phyloP scores from a whole-genome alignment of 805 yeast genomes.

The Metschnikowia colocasiae region DNA sequence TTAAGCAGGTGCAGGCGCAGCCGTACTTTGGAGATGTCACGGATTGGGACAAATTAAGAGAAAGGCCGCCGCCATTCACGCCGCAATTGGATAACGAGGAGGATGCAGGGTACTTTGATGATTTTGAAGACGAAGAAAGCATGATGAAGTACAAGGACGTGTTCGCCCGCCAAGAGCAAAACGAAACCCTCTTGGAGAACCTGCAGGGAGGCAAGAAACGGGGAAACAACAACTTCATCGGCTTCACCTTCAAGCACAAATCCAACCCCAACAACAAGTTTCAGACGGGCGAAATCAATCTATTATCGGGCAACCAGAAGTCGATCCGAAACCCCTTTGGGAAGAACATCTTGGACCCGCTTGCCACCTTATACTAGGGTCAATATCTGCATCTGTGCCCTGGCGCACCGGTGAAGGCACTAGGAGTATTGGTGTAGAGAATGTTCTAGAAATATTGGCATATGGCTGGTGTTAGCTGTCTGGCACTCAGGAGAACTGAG shows the following conservation, averaged over 20 bases:
- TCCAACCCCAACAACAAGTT: slow-evolving; percentile 51
- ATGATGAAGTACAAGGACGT: slow-evolving; percentile 98
- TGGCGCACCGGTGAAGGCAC: too few relatives aligned
- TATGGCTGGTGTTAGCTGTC: too few relatives aligned
- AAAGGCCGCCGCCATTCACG: slow-evolving; percentile 84
- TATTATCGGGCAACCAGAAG: slow-evolving; percentile 25
- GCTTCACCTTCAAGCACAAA: slow-evolving; percentile 93
- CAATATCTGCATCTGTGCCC: too few relatives aligned
- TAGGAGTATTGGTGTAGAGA: too few relatives aligned
- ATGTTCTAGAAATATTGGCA: too few relatives aligned
- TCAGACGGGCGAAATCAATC: slow-evolving; percentile 35
- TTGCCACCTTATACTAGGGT: slow-evolving; percentile 42
- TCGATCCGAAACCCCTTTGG: slow-evolving; percentile 13
- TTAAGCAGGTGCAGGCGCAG: slow-evolving; percentile 76
- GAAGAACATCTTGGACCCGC: slow-evolving; percentile 36
- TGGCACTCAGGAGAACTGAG: too few relatives aligned
- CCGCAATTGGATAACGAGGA: slow-evolving; percentile 96
- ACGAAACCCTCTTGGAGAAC: slow-evolving; percentile 69
- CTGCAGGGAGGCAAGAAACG: slow-evolving; percentile 46
- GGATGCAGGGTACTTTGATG: slow-evolving; percentile 98
- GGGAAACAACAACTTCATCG: slow-evolving; percentile 62
- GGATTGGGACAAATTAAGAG: slow-evolving; percentile 69
- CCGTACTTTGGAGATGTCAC: slow-evolving; percentile 75
- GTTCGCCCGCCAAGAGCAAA: slow-evolving; percentile 82
- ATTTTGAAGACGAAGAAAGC: slow-evolving; percentile 91